Conservation (phyloP, 805 yeast species). For the Wickerhamomyces sydowiorum region DNA sequence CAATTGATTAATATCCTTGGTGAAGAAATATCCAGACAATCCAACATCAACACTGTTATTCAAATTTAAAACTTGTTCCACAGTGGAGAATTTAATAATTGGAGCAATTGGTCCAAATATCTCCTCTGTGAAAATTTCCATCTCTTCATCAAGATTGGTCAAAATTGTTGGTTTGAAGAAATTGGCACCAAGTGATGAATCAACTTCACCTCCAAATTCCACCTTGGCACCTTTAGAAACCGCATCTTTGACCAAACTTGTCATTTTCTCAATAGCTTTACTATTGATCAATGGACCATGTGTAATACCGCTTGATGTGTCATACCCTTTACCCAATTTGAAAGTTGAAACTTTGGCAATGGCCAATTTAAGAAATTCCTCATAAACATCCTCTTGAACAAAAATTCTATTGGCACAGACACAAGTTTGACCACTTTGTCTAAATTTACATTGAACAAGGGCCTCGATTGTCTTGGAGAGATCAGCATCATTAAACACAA, state of each 20-base stretch:
- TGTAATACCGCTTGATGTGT: slow-evolving; percentile 37
- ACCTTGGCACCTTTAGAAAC: slow-evolving; percentile 57
- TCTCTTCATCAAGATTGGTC: slow-evolving; percentile 50
- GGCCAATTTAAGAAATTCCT: slow-evolving; percentile 47
- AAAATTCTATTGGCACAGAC: slow-evolving; percentile 72
- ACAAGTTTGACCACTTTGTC: slow-evolving; percentile 80
- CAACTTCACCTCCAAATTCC: slow-evolving; percentile 52
- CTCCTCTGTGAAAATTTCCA: slow-evolving; percentile 60
- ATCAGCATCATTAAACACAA: slow-evolving; percentile 70
- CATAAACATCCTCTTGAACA: slow-evolving; percentile 61
- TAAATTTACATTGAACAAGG: slow-evolving; percentile 59
- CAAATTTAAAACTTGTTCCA: slow-evolving; percentile 51
- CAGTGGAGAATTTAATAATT: slow-evolving; percentile 55
- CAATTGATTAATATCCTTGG: slow-evolving; percentile 47
- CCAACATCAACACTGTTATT: slow-evolving; percentile 73
- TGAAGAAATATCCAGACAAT: slow-evolving; percentile 70
- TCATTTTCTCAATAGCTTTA: slow-evolving; percentile 56
- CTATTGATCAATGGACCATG: slow-evolving; percentile 75
- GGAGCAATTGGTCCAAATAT: slow-evolving; percentile 83
- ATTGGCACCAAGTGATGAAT: slow-evolving; percentile 50
- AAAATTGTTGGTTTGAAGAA: slow-evolving; percentile 68
- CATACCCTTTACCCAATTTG: slow-evolving; percentile 59
- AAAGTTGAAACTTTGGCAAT: slow-evolving; percentile 38
- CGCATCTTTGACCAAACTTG: slow-evolving; percentile 62
- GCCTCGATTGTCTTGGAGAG: slow-evolving; percentile 62